phyloP scores from a whole-genome alignment of 2,329 filamentous ascomycete species.

The Sphaerulina vaccinii region DNA sequence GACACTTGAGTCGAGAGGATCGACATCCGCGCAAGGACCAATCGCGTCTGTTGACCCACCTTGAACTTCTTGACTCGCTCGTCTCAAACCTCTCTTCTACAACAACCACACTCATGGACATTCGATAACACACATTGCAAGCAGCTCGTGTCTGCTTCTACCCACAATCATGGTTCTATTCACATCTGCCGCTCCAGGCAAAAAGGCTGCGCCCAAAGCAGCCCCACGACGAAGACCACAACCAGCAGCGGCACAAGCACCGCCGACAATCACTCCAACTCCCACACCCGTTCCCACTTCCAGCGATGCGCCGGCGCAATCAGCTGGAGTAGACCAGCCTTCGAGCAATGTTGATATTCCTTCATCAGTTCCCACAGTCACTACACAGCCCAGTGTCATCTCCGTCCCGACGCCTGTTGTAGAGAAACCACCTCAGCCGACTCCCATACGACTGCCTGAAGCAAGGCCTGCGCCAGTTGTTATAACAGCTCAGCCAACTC shows the following conservation, averaged over 20 bases:
- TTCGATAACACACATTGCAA: conserved; percentile 1
- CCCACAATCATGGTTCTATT: conserved; percentile 49
- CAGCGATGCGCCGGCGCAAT: conserved; percentile 15
- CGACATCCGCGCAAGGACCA: too few relatives aligned
- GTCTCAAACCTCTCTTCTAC: neutral
- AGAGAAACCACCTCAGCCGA: neutral
- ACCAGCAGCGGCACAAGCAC: conserved; percentile 22
- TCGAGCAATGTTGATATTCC: neutral
- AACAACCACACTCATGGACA: conserved; percentile 4
- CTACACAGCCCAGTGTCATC: neutral
- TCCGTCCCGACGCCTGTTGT: neutral
- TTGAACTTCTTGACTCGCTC: neutral
- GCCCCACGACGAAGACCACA: conserved; percentile 44
- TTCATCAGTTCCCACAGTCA: neutral
- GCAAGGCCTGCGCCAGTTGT: neutral
- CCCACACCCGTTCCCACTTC: conserved; percentile 3
- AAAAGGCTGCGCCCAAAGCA: conserved; percentile 51
- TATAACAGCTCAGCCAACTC: conserved; percentile 1
- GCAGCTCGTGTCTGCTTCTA: conserved; percentile 19
- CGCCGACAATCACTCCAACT: conserved; percentile 15
- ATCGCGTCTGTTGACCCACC: neutral
- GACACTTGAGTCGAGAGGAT: too few relatives aligned
- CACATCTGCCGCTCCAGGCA: conserved; percentile 54
- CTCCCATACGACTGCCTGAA: neutral
- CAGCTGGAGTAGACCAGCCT: neutral